Percentiles rank a stretch among this genome's conserved stretches.
phyloP scores from a whole-genome alignment of 257 asterid species.

The Euphrasia confusa region DNA sequence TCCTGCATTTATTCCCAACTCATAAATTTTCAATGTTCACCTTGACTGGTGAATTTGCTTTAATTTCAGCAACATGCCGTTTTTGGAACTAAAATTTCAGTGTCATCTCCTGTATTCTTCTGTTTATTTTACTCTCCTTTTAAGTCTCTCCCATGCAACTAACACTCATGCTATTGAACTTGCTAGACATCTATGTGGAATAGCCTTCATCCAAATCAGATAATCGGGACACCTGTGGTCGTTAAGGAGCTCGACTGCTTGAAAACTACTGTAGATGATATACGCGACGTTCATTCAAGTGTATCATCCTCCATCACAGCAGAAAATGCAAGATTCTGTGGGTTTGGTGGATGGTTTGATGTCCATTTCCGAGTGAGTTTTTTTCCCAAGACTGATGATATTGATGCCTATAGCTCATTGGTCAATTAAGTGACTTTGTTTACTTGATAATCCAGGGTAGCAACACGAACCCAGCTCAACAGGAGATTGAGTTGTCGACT shows the following conservation, averaged over 20 bases:
- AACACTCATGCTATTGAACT: slow-evolving; percentile 22
- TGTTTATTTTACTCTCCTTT: slow-evolving; percentile 8
- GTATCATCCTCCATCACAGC: slow-evolving; percentile 62
- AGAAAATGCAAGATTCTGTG: slow-evolving; percentile 61
- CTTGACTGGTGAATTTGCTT: background rate
- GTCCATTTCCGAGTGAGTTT: slow-evolving; percentile 91
- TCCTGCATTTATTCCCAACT: background rate
- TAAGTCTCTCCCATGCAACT: slow-evolving; percentile 15
- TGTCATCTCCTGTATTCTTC: background rate
- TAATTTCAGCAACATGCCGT: background rate
- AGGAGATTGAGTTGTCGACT: slow-evolving; percentile 74
- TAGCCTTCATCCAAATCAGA: slow-evolving; percentile 83
- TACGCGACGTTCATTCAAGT: slow-evolving; percentile 48
- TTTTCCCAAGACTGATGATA: slow-evolving; percentile 5
- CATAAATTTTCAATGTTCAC: background rate
- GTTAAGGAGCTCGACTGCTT: slow-evolving; percentile 84
- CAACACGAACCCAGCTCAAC: slow-evolving; percentile 56
- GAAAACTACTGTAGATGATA: slow-evolving; percentile 55
- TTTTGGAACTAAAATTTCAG: slow-evolving; percentile 3
- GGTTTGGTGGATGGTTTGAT: slow-evolving; percentile 98
- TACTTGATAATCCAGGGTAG: slow-evolving; percentile 51
- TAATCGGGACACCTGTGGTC: slow-evolving; percentile 67
- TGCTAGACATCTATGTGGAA: slow-evolving; percentile 79
- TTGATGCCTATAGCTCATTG: background rate
- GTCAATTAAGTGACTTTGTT: slow-evolving; percentile 18